Evolutionary conservation across 148 eudicot species (phyloP).

Genomic region (Gaultheria prostrata): DNA sequence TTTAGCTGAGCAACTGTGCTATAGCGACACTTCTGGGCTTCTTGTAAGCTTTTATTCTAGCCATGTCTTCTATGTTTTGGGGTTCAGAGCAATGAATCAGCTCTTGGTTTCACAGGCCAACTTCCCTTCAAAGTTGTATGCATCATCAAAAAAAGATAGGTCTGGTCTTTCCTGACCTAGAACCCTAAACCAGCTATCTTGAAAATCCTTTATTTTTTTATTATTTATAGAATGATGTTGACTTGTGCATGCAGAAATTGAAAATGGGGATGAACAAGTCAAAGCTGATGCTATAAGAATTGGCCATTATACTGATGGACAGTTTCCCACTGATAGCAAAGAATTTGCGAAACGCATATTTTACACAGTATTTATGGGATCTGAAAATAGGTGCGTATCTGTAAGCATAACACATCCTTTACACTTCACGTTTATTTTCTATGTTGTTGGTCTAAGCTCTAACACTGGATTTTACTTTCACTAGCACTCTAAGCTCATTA

Average conservation of each 20-base stretch:
- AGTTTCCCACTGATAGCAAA: conserved; percentile 78
- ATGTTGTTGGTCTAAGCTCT: neutral
- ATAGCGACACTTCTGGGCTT: neutral
- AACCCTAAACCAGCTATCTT: neutral
- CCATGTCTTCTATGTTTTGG: neutral
- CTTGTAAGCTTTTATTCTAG: neutral
- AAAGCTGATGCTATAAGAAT: conserved; percentile 90
- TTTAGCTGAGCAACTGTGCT: neutral
- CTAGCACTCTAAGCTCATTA: neutral
- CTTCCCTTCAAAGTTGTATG: neutral
- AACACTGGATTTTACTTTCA: neutral
- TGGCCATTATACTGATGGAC: conserved; percentile 84
- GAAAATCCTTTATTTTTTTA: neutral
- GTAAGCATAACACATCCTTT: conserved; percentile 10
- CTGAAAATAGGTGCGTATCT: conserved; percentile 77
- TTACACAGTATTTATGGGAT: conserved; percentile 92
- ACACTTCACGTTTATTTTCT: neutral
- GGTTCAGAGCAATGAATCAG: neutral
- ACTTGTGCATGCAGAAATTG: conserved; percentile 51
- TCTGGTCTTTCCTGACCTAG: neutral
- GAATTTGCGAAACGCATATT: conserved; percentile 92
- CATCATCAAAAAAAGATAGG: neutral
- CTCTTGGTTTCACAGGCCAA: conserved; percentile 2
- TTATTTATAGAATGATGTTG: neutral
- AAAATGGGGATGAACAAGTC: conserved; percentile 76